Evolutionary conservation across 306 rosid genomes (phyloP).

Genomic region (Cicer arietinum): DNA sequence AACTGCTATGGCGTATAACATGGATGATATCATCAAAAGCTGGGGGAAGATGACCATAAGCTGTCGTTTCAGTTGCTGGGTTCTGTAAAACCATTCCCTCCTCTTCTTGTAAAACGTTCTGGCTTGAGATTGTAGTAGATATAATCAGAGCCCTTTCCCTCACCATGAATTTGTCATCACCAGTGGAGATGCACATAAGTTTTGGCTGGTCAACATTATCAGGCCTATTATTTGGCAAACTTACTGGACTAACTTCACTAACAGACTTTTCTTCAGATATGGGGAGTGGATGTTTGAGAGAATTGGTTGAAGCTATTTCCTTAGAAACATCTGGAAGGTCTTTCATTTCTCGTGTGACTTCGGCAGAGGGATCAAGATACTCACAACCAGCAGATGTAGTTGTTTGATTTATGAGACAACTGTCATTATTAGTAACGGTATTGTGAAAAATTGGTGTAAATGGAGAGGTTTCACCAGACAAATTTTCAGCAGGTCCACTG

Average conservation of each 20-base stretch:
- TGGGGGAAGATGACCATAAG: conserved; percentile 69
- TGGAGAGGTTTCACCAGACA: conserved; percentile 34
- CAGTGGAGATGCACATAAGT: conserved; percentile 43
- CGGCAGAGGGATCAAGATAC: conserved; percentile 45
- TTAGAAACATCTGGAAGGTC: conserved; percentile 48
- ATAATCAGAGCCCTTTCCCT: conserved; percentile 58
- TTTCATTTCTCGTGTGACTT: conserved; percentile 45
- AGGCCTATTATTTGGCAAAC: conserved; percentile 45
- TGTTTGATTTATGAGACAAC: conserved; percentile 34
- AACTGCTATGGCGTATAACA: conserved; percentile 94
- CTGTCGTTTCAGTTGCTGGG: conserved; percentile 55
- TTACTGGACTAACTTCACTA: conserved; percentile 48
- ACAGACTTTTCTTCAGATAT: conserved; percentile 51
- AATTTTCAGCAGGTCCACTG: conserved; percentile 50
- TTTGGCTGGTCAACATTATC: conserved; percentile 46
- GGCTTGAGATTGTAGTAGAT: conserved; percentile 57
- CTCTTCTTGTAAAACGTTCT: conserved; percentile 55
- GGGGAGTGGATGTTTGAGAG: conserved; percentile 44
- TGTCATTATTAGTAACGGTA: conserved; percentile 25
- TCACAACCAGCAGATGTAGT: conserved; percentile 36
- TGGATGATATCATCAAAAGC: conserved; percentile 89
- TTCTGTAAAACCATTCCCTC: conserved; percentile 52
- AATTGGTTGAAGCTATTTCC: conserved; percentile 43
- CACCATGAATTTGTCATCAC: conserved; percentile 75
- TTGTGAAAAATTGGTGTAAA: conserved; percentile 20